phyloP scores from a whole-genome alignment of 2,329 filamentous ascomycete genomes.

The Fusarium nelsonii region DNA sequence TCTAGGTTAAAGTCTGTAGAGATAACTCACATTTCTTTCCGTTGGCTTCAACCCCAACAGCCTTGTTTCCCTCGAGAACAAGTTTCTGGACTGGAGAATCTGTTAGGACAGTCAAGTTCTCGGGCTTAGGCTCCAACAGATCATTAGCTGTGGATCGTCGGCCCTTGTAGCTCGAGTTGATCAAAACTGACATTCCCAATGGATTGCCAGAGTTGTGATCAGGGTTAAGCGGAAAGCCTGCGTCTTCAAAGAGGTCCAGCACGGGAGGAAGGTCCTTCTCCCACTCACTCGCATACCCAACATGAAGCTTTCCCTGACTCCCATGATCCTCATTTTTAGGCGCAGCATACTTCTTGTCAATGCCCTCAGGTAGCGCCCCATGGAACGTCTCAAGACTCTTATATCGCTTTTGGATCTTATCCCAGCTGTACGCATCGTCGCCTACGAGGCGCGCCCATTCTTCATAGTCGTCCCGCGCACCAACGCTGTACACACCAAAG shows the following conservation, averaged over 20 bases:
- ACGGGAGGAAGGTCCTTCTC: conserved; percentile 61
- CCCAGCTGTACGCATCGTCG: conserved; percentile 69
- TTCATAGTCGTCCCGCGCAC: conserved; percentile 71
- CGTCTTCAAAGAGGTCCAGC: conserved; percentile 61
- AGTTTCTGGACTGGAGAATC: conserved; percentile 35
- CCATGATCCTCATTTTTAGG: conserved; percentile 63
- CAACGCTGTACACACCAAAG: conserved; percentile 66
- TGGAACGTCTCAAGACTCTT: conserved; percentile 68
- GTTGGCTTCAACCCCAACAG: conserved; percentile 34
- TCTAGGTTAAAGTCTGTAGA: no score
- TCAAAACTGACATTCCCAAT: conserved; percentile 64
- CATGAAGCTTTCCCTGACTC: conserved; percentile 59
- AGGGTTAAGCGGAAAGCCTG: conserved; percentile 62
- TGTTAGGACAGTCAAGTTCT: conserved; percentile 55
- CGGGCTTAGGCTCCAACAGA: conserved; percentile 57
- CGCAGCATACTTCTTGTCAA: conserved; percentile 60
- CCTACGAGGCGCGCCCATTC: conserved; percentile 68
- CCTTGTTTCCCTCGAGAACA: conserved; percentile 34
- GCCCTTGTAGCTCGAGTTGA: conserved; percentile 64
- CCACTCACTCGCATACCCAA: conserved; percentile 62
- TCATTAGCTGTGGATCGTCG: conserved; percentile 64
- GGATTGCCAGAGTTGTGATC: conserved; percentile 71
- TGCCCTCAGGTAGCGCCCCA: conserved; percentile 52
- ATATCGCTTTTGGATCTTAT: conserved; percentile 62
- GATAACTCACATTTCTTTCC: conserved; percentile 34